Evolutionary conservation across 495 filamentous ascomycete genomes (phyloP), one percentile per base, ranked within the genome.

Genomic region (Penicillium argentinense): DNA sequence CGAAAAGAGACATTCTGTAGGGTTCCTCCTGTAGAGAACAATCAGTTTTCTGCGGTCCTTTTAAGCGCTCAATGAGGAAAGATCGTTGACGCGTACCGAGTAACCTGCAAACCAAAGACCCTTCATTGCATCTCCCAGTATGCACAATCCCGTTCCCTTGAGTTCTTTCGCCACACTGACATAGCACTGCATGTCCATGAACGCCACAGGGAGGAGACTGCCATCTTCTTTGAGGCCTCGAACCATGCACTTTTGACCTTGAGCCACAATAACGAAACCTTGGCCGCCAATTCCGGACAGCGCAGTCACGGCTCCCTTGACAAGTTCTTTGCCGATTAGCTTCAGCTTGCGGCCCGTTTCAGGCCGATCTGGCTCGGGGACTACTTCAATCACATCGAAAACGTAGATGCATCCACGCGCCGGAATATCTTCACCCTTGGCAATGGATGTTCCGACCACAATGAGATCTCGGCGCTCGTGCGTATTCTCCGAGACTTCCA

Each of bases 181-280:
- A 64, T 92, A 91, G 68, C 87, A 90, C 71, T 88, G 91, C 84
- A 96, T 91, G 57, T 99, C 93, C 82, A 99, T 88, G 57, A 99
- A 99, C 1, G 93, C 93, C 17, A 97, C 92, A 0, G 93, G 93
- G 2, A 97, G 77, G 33, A 97, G 76, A 3, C 83, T 87, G 2
- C 88, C 87, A 56, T 99, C 93, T 67, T 97, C 93, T 58, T 97
- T 97, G 1, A 99, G 75, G 27, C 93, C 93, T 39, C 93, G 76
- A 2, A 99, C 90, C 87, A 97, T 93, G 62, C 89, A 87, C 60
- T 99, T 99, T 57, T 97, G 93, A 2, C 93, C 93, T 60, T 99
- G 95, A 0, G 91, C 90, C 11, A 87, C 85, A 28, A 96, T 82
- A 68, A 97, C 76, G 47, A 96, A 87, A 0, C 92, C 92, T 59